Conservation (phyloP, 306 rosid genomes). For the Herpetospermum pedunculosum region DNA sequence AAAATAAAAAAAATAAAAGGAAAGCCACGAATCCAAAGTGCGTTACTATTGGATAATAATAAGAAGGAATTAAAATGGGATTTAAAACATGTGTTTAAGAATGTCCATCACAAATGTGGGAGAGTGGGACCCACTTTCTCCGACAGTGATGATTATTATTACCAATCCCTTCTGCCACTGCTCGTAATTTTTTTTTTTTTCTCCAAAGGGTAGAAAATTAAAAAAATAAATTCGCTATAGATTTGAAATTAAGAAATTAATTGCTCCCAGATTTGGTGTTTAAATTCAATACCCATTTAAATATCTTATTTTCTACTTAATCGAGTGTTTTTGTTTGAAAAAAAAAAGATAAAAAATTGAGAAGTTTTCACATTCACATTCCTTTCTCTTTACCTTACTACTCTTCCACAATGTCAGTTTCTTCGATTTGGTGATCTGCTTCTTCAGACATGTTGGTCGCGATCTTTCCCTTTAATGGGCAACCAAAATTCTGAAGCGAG, state of each 20-base stretch:
- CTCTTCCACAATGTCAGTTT: constrained; percentile 31
- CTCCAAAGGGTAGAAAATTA: neutral
- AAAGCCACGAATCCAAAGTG: neutral
- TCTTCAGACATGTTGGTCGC: constrained; percentile 42
- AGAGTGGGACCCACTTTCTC: constrained; percentile 2
- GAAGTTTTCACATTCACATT: constrained; percentile 1
- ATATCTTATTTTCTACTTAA: constrained; percentile 7
- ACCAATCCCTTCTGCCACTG: neutral
- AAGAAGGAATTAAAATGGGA: neutral
- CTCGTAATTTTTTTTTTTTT: neutral
- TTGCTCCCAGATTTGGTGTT: constrained; percentile 7
- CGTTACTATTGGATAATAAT: neutral
- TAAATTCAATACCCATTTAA: neutral
- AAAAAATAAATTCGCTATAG: neutral
- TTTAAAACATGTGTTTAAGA: constrained; percentile 12
- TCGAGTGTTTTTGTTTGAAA: neutral
- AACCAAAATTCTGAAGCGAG: constrained; percentile 23
- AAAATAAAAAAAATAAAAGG: no score
- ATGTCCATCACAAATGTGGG: neutral
- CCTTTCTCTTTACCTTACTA: constrained; percentile 46
- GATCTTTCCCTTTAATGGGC: constrained; percentile 45
- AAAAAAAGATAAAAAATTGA: neutral
- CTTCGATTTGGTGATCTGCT: constrained; percentile 95
- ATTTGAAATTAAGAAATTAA: neutral
- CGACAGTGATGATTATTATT: neutral